Evolutionary conservation across 2,329 filamentous ascomycete species (phyloP).

Genomic region (Aureobasidium sp.): DNA sequence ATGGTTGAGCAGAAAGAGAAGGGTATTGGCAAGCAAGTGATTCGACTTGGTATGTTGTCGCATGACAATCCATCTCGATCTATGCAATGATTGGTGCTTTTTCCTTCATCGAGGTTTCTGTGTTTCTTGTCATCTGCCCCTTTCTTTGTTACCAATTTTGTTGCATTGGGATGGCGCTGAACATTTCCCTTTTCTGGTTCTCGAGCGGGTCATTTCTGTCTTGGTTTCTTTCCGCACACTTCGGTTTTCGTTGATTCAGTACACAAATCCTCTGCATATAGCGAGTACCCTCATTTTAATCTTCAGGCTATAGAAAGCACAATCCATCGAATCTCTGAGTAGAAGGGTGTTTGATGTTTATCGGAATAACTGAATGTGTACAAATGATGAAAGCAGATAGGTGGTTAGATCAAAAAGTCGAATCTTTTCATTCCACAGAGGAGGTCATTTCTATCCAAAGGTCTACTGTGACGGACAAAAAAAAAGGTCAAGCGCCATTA

Average conservation of each 20-base stretch:
- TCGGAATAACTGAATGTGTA: background rate
- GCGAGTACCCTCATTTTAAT: slow-evolving; percentile 3
- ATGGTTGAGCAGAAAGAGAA: background rate
- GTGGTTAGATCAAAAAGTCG: background rate
- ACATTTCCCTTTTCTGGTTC: background rate
- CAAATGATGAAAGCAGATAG: background rate
- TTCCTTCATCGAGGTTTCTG: background rate
- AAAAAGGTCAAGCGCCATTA: background rate
- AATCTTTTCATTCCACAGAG: background rate
- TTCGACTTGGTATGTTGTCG: background rate
- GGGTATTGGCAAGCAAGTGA: background rate
- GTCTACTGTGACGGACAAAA: background rate
- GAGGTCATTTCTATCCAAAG: background rate
- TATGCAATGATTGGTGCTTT: background rate
- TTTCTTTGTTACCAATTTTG: background rate
- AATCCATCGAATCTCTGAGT: background rate
- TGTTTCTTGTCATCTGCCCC: background rate
- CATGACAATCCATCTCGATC: background rate
- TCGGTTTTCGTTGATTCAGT: background rate
- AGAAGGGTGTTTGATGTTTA: background rate
- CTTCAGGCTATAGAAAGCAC: background rate
- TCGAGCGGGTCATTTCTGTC: background rate
- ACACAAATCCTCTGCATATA: background rate
- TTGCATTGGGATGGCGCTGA: background rate
- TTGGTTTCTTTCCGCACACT: background rate